Evolutionary conservation across 306 rosid genomes (phyloP).

Genomic region (Vachellia pachyceras): DNA sequence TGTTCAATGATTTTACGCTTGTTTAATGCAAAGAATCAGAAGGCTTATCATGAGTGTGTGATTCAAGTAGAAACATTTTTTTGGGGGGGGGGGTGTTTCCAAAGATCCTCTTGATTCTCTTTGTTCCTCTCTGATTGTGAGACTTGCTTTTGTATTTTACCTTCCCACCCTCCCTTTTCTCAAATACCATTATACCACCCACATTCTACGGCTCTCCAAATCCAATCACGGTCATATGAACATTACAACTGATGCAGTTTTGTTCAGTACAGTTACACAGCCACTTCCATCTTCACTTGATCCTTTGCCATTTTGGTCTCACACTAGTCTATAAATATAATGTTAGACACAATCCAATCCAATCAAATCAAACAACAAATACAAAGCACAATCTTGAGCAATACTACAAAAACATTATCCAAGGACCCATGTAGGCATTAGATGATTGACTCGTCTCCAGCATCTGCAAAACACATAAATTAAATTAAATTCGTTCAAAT

Average conservation of each 20-base stretch:
- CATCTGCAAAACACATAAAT: slow-evolving; percentile 56
- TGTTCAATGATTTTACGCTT: slow-evolving; percentile 13
- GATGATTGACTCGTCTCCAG: slow-evolving; percentile 66
- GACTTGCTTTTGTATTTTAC: background rate
- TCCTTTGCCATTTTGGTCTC: background rate
- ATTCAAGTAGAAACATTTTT: background rate
- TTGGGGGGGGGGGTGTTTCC: too few species aligned
- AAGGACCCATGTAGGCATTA: slow-evolving; percentile 18
- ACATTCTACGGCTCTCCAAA: too few species aligned
- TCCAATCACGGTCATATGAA: background rate
- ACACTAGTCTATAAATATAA: background rate
- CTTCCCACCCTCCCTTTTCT: background rate
- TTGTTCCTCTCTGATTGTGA: slow-evolving; percentile 8
- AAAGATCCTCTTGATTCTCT: background rate
- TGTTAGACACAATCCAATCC: background rate
- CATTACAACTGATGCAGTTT: too few species aligned
- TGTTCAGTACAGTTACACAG: background rate
- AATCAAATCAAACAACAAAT: slow-evolving; percentile 7
- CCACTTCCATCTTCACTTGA: background rate
- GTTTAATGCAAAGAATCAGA: background rate
- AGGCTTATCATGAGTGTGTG: background rate
- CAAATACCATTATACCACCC: too few species aligned
- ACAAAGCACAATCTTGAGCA: slow-evolving; percentile 22
- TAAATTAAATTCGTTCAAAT: slow-evolving; percentile 13
- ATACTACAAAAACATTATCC: background rate